Percentiles rank a stretch among this genome's conserved stretches.
These are phyloP conservation scores for Brassica hybrid DNA, from an alignment of 441 rosid species.

Conservation along the genomic window DNA sequence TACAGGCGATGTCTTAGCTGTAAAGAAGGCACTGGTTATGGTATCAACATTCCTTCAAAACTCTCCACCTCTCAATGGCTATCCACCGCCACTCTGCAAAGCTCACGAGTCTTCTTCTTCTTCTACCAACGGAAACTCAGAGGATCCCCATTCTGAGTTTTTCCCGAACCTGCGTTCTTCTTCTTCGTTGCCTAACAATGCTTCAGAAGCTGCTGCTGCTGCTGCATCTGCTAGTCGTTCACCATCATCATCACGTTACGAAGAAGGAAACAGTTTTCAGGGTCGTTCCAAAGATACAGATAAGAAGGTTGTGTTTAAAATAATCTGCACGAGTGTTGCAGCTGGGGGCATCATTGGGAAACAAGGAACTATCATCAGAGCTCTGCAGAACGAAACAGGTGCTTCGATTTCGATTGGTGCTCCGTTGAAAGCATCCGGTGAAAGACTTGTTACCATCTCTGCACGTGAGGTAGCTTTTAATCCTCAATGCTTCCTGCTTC, in stretches of 20 bases:
- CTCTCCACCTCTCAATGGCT: slow-evolving; percentile 43
- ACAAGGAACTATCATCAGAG: slow-evolving; percentile 59
- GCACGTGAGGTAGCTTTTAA: slow-evolving; percentile 57
- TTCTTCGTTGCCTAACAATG: slow-evolving; percentile 44
- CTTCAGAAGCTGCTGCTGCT: slow-evolving; percentile 7
- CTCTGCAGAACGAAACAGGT: slow-evolving; percentile 62
- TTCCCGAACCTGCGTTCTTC: slow-evolving; percentile 56
- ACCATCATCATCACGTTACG: slow-evolving; percentile 26
- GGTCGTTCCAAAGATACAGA: slow-evolving; percentile 26
- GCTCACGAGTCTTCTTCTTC: slow-evolving; percentile 39
- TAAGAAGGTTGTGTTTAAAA: slow-evolving; percentile 54
- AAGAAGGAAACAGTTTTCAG: slow-evolving; percentile 25
- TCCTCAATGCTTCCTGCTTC: slow-evolving; percentile 14
- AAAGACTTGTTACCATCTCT: slow-evolving; percentile 64
- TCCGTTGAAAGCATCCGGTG: slow-evolving; percentile 43
- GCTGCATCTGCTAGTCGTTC: slow-evolving; percentile 29
- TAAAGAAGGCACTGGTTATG: slow-evolving; percentile 63
- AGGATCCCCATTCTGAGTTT: slow-evolving; percentile 55
- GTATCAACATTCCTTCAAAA: slow-evolving; percentile 56
- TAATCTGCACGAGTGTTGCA: slow-evolving; percentile 53
- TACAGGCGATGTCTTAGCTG: slow-evolving; percentile 56
- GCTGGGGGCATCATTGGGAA: slow-evolving; percentile 72
- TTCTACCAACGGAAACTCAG: slow-evolving; percentile 26
- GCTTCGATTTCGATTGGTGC: slow-evolving; percentile 58
- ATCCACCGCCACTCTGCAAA: slow-evolving; percentile 36